Percentiles rank a stretch among this genome's conserved stretches.
Evolutionary conservation across 106 monocot genomes (phyloP).

Genomic region (Xerophyta viscosa): DNA sequence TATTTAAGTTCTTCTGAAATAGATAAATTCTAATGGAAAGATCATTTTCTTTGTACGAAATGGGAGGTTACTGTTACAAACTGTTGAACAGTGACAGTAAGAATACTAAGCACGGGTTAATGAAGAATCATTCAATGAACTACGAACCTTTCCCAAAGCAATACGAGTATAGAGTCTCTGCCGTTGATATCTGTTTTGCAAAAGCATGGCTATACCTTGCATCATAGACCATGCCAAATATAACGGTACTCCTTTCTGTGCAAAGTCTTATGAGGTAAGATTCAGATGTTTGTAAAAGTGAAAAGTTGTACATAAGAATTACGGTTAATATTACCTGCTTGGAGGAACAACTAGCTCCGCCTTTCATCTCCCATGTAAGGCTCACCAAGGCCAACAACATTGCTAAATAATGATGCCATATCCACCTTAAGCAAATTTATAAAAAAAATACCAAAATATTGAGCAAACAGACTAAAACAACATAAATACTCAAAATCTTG

Average conservation of each 20-base stretch:
- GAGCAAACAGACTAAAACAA: too few species aligned
- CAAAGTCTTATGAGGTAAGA: constrained; percentile 6
- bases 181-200: constrained; percentile 81
- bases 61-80: too few species aligned
- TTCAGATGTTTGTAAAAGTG: neutral
- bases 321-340: constrained; percentile 54
- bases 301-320: neutral
- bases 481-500: too few species aligned
- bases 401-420: constrained; percentile 89
- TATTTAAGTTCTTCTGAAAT: too few species aligned
- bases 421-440: constrained; percentile 54
- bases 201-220: constrained; percentile 84
- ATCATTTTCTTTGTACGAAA: too few species aligned
- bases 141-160: constrained; percentile 70
- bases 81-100: too few species aligned
- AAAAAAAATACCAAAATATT: too few species aligned
- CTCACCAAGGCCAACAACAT: constrained; percentile 78
- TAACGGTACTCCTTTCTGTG: constrained; percentile 59
- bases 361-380: constrained; percentile 96
- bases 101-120: too few species aligned
- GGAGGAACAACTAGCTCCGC: constrained; percentile 62
- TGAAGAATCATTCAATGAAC: neutral
- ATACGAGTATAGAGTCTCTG: constrained; percentile 83
- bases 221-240: constrained; percentile 71
- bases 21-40: too few species aligned